Evolutionary conservation across 306 rosid genomes (phyloP).

Genomic region (Acacia acuminata): DNA sequence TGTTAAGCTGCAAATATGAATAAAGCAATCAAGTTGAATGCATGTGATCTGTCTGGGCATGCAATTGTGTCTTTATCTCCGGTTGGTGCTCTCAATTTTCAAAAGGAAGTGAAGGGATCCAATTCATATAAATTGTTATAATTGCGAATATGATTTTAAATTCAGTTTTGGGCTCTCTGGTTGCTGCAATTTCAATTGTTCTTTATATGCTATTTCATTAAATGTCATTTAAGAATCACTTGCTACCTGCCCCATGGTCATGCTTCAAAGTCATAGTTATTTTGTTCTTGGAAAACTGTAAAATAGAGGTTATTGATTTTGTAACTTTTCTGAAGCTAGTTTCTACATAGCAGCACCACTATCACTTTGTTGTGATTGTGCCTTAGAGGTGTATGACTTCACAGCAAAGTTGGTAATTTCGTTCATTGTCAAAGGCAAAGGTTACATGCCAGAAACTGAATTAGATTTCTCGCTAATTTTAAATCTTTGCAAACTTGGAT

Average conservation of each 20-base stretch:
- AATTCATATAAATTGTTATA: neutral
- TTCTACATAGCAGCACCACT: constrained; percentile 86
- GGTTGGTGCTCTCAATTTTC: neutral
- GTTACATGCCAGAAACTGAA: constrained; percentile 54
- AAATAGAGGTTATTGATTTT: constrained; percentile 38
- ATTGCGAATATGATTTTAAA: neutral
- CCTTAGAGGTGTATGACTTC: constrained; percentile 57
- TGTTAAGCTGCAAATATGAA: neutral
- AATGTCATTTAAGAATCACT: neutral
- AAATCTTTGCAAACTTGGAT: constrained; percentile 61
- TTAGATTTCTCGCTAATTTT: constrained; percentile 50
- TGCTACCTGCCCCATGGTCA: neutral
- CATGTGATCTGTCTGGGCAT: neutral
- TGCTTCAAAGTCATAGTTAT: constrained; percentile 19
- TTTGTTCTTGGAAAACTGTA: constrained; percentile 18
- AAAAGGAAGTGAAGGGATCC: neutral
- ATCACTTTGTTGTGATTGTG: constrained; percentile 76
- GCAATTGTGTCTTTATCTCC: neutral
- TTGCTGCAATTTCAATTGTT: neutral
- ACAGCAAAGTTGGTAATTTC: constrained; percentile 44
- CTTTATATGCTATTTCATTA: neutral
- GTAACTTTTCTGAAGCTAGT: constrained; percentile 56
- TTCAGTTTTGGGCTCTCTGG: neutral
- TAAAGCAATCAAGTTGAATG: neutral
- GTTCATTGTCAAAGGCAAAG: constrained; percentile 77